phyloP scores from a whole-genome alignment of 2,329 filamentous ascomycete species.

The Colletotrichum sp. region DNA sequence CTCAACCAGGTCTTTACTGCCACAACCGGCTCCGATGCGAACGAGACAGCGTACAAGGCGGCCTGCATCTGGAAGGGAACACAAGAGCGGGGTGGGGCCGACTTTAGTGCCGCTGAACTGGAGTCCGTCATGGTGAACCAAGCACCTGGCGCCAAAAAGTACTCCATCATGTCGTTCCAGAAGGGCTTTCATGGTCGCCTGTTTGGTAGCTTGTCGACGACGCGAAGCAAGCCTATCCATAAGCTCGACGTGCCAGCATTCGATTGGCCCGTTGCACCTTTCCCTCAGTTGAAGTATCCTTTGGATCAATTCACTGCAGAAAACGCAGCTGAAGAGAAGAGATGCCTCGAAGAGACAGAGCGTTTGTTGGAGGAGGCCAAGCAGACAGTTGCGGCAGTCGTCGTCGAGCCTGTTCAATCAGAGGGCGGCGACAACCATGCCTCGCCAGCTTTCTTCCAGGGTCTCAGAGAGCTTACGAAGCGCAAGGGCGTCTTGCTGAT shows the following conservation, averaged over 20 bases:
- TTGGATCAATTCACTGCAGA: slow-evolving; percentile 79
- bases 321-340: slow-evolving; percentile 80
- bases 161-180: slow-evolving; percentile 90
- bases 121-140: slow-evolving; percentile 80
- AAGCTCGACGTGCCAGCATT: slow-evolving; percentile 95
- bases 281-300: slow-evolving; percentile 86
- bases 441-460: slow-evolving; percentile 84
- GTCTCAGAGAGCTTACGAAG: slow-evolving; percentile 79
- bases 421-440: slow-evolving; percentile 97
- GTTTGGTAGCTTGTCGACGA: slow-evolving; percentile 87
- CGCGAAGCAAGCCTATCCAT: slow-evolving; percentile 91
- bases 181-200: slow-evolving; percentile 89
- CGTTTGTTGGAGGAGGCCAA: slow-evolving; percentile 80
- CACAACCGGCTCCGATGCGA: slow-evolving; percentile 88
- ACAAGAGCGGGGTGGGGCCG: slow-evolving; percentile 80
- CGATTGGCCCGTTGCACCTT: slow-evolving; percentile 93
- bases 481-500: slow-evolving; percentile 83
- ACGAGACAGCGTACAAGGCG: slow-evolving; percentile 94
- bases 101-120: slow-evolving; percentile 82
- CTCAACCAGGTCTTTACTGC: slow-evolving; percentile 90
- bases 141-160: slow-evolving; percentile 72
- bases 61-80: slow-evolving; percentile 93
- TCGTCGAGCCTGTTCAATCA: slow-evolving; percentile 91
- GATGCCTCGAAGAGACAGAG: slow-evolving; percentile 84
- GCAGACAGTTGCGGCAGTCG: slow-evolving; percentile 78